Percentiles rank a stretch among this genome's conserved stretches.
Conservation (phyloP, 2,329 filamentous ascomycete genomes). For the Colletotrichum neosansevieriae region DNA sequence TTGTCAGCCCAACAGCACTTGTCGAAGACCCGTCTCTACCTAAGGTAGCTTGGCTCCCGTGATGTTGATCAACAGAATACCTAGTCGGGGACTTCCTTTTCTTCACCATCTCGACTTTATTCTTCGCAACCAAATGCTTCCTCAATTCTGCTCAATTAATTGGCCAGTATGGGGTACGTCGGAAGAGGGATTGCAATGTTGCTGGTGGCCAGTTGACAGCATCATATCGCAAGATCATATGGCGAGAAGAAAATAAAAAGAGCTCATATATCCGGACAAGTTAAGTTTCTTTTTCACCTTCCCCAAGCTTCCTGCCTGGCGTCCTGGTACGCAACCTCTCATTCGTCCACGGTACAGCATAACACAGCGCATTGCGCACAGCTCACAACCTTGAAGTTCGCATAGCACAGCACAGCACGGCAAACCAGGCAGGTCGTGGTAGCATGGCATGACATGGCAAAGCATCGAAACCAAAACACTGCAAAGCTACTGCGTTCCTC, state of each 20-base stretch:
- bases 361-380: conserved; percentile 30
- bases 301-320: conserved; percentile 12
- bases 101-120: conserved; percentile 14
- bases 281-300: conserved; percentile 24
- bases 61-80: conserved; percentile 36
- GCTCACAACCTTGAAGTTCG: conserved; percentile 25
- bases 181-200: background rate
- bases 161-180: background rate
- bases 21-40: too few relatives aligned
- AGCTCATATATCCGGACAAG: background rate
- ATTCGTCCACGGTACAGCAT: conserved; percentile 23
- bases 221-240: background rate
- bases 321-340: conserved; percentile 18
- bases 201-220: background rate
- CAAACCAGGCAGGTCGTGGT: background rate
- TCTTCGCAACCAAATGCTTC: background rate
- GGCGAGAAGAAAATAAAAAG: background rate
- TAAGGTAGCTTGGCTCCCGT: conserved; percentile 27
- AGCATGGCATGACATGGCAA: conserved; percentile 5
- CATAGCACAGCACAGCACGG: conserved; percentile 19
- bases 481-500: conserved; percentile 29
- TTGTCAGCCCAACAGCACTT: too few relatives aligned
- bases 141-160: conserved; percentile 4
- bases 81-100: conserved; percentile 20
- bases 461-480: conserved; percentile 22